Base-by-base conservation (phyloP, 2,329 filamentous ascomycete species). In the Penicillium brasilianum region DNA sequence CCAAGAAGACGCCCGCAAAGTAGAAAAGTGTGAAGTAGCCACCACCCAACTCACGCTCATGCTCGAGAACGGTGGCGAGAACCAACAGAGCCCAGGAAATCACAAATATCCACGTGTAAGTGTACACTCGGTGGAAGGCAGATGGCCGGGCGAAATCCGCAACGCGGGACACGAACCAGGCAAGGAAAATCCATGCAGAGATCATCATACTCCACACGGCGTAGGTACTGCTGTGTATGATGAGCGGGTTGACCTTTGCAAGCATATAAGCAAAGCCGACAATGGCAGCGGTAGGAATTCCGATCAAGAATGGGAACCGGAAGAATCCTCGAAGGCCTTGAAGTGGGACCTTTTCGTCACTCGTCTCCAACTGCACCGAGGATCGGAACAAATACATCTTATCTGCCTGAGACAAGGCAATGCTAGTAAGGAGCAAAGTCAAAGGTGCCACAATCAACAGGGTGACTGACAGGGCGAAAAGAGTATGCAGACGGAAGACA, bases 181-280 rank as follows among this genome's bases (percentile, higher is more conserved):
- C 88, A 20, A 89, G 76, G 61, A 90, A 88, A 71, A 95, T 87
- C 82, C 93, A 97, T 0, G 92, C 83, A 0, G 90, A 90, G 0
- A 94, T 72, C 80, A 93, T 90, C 89, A 96, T 96, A 30, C 87
- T 87, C 92, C 93, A 96, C 71, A 97, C 90, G 5, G 91, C 84
- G 74, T 95, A 98, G 51, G 88, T 85, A 69, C 90, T 96, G 77
- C 92, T 93, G 79, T 97, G 95, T n/a, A 95, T 82, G 69, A 98
- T 92, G 69, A 92, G 85, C 1, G 94, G 93, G 72, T 98, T 98
- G 72, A 94, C 80, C 76, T 95, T 96, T 39, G 86, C 86, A 44
- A 96, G 71, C 55, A 98, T 77, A 67, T 90, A 90, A 1, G 91
- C 90, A 18, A 92, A 82, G 0, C 87, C 91, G 25, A 96, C 76